Conservation (phyloP, 345 rosid genomes). For the Turritis glabra region DNA sequence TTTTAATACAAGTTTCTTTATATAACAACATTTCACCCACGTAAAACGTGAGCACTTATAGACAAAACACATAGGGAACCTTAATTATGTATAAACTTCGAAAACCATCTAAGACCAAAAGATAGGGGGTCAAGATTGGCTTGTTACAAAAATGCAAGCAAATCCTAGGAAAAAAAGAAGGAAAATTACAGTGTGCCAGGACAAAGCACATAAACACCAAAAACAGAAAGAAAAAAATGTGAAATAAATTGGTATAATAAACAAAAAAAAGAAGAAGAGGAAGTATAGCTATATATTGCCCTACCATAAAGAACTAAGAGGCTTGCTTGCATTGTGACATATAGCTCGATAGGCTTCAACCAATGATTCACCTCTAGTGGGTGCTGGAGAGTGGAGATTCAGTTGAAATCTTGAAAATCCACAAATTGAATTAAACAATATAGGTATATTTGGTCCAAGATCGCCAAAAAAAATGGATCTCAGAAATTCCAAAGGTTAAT, state of each 20-base stretch:
- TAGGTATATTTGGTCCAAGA: conserved; percentile 20
- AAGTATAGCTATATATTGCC: neutral
- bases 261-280: conserved; percentile 1
- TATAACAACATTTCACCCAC: neutral
- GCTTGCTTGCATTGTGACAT: neutral
- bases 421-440: neutral
- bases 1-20: neutral
- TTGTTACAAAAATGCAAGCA: conserved; percentile 24
- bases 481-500: conserved; percentile 42
- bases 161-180: neutral
- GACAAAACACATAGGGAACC: neutral
- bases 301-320: conserved; percentile 7
- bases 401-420: neutral
- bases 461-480: conserved; percentile 28
- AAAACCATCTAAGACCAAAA: conserved; percentile 16
- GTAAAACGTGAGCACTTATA: neutral
- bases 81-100: neutral
- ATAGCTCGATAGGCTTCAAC: neutral
- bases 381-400: neutral
- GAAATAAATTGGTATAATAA: neutral
- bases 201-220: neutral
- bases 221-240: neutral
- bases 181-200: neutral
- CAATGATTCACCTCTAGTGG: neutral
- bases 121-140: conserved; percentile 24